A percentile compares a stretch with the other conserved stretches of the same genome.
These are phyloP conservation scores for Saturnispora quitensis DNA, from an alignment of 805 yeast genomes.

Conservation along the genomic window DNA sequence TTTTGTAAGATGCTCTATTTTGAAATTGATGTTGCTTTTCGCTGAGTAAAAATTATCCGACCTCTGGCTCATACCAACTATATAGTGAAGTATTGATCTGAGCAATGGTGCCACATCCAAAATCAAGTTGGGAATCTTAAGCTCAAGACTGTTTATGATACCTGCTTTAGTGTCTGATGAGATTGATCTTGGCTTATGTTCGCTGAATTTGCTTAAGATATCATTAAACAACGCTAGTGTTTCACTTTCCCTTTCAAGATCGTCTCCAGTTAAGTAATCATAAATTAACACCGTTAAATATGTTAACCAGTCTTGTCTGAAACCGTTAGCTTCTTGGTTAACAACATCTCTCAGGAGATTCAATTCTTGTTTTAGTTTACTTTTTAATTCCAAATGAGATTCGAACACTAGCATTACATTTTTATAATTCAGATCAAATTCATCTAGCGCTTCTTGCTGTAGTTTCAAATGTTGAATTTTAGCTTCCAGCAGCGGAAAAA, in stretches of 20 bases:
- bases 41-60: slow-evolving; percentile 10
- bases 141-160: neutral
- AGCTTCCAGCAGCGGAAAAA: slow-evolving; percentile 16
- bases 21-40: slow-evolving; percentile 14
- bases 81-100: slow-evolving; percentile 19
- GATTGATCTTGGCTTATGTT: neutral
- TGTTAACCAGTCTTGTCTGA: neutral
- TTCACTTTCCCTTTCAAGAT: neutral
- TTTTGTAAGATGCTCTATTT: slow-evolving; percentile 15
- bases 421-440: slow-evolving; percentile 6
- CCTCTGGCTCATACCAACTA: slow-evolving; percentile 13
- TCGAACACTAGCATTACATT: neutral
- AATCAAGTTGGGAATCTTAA: neutral
- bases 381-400: neutral
- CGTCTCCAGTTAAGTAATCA: neutral
- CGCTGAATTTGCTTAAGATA: neutral
- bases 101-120: slow-evolving; percentile 18
- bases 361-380: neutral
- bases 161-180: neutral
- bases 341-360: neutral
- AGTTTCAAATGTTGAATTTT: slow-evolving; percentile 16
- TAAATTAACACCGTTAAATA: neutral
- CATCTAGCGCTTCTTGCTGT: slow-evolving; percentile 13
- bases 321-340: neutral
- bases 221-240: neutral